A percentile compares a stretch with the other conserved stretches of the same genome.
Evolutionary conservation across 108 stramenopile species (phyloP).

Genomic region (Fragilaria crotonensis): DNA sequence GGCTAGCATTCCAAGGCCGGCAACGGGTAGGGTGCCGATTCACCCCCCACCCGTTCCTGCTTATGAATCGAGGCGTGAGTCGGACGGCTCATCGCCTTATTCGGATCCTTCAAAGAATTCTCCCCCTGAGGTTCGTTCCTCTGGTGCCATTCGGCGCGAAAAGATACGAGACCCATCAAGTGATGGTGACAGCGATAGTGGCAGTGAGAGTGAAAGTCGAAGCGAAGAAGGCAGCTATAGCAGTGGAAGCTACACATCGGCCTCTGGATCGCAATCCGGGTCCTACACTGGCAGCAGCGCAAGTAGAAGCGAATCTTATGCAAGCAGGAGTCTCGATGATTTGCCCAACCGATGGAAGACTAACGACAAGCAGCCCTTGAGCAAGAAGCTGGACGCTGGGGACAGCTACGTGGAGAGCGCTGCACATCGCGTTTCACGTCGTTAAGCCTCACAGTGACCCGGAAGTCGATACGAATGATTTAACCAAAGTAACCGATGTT

Average conservation of each 20-base stretch:
- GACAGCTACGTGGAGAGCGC: too few species aligned
- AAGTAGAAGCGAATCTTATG: not conserved
- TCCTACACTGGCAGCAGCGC: not conserved
- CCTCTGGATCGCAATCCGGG: not conserved
- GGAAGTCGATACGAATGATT: too few species aligned
- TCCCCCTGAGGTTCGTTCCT: not conserved
- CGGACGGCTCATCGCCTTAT: not conserved
- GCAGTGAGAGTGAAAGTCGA: not conserved
- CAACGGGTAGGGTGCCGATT: slow-evolving; percentile 2
- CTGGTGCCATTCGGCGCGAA: not conserved
- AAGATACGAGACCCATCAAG: not conserved
- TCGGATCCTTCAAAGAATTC: not conserved
- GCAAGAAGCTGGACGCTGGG: too few species aligned
- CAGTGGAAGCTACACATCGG: not conserved
- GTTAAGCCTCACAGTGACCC: too few species aligned
- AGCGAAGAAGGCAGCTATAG: not conserved
- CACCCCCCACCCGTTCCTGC: slow-evolving; percentile 4
- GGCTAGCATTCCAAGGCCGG: slow-evolving; percentile 32
- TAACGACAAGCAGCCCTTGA: not conserved
- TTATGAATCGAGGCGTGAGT: not conserved
- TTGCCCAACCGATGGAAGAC: not conserved
- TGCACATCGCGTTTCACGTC: too few species aligned
- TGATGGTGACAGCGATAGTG: not conserved
- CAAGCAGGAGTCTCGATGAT: not conserved
- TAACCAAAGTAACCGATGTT: too few species aligned